phyloP scores from a whole-genome alignment of 768 basidiomycete genomes.

The Tephrocybe sp. region DNA sequence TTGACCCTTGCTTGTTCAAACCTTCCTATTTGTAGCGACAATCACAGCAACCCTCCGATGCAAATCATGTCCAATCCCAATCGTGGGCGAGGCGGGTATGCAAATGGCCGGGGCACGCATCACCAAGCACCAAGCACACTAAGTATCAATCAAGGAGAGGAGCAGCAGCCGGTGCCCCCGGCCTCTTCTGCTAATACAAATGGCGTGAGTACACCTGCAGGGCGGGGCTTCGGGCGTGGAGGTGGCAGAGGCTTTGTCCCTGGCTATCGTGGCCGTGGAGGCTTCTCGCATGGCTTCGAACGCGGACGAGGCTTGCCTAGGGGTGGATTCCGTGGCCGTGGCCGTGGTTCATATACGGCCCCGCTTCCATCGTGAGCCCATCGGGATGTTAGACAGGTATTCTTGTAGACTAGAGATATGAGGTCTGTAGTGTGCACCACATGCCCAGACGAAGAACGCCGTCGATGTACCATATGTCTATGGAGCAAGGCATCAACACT shows the following conservation, averaged over 20 bases:
- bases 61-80: slow-evolving; percentile 82
- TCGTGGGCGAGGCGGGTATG: slow-evolving; percentile 38
- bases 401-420: no score
- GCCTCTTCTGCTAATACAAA: slow-evolving; percentile 15
- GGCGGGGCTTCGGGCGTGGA: slow-evolving; percentile 28
- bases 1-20: background rate
- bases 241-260: slow-evolving; percentile 26
- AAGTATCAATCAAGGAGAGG: slow-evolving; percentile 8
- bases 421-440: no score
- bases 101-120: slow-evolving; percentile 34
- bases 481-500: no score
- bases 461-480: no score
- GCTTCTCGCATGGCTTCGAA: slow-evolving; percentile 23
- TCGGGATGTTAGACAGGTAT: background rate
- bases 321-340: slow-evolving; percentile 39
- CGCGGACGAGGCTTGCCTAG: slow-evolving; percentile 31
- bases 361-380: slow-evolving; percentile 26
- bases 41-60: slow-evolving; percentile 35
- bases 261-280: slow-evolving; percentile 31
- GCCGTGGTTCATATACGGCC: slow-evolving; percentile 28
- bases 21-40: slow-evolving; percentile 16
- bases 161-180: slow-evolving; percentile 8
- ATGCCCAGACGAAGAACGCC: no score
- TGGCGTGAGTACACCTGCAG: slow-evolving; percentile 13
- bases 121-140: slow-evolving; percentile 10